These are phyloP conservation scores for Amaranthus hypochondriacus DNA, from an alignment of 148 eudicot species.

Conservation along the genomic window DNA sequence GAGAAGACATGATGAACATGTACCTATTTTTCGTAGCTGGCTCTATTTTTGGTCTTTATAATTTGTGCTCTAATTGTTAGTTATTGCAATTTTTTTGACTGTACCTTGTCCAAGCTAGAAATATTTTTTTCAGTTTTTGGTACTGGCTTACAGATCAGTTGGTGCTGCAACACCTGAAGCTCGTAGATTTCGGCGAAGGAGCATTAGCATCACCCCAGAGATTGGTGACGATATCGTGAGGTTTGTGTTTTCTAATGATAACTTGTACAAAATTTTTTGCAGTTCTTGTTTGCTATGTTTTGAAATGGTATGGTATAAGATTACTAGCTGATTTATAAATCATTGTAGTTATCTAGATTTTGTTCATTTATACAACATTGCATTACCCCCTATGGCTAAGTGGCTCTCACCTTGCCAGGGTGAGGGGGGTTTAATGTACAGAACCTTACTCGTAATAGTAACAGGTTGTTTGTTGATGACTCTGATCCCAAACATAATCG, in stretches of 20 bases:
- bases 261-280: too few species aligned
- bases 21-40: not conserved
- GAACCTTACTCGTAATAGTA: too few species aligned
- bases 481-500: too few species aligned
- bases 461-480: too few species aligned
- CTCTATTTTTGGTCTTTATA: not conserved
- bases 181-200: constrained; percentile 81
- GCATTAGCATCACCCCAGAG: constrained; percentile 97
- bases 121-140: constrained; percentile 7
- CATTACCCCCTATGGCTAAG: too few species aligned
- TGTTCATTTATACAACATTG: not conserved
- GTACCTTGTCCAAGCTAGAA: not conserved
- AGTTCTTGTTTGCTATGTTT: too few species aligned
- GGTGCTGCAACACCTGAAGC: constrained; percentile 68
- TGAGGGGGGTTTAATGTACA: too few species aligned
- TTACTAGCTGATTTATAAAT: too few species aligned
- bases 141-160: constrained; percentile 55
- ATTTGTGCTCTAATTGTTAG: not conserved
- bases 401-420: too few species aligned
- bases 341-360: not conserved
- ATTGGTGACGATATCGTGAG: constrained; percentile 98
- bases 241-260: constrained; percentile 32
- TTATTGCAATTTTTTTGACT: not conserved
- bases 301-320: not conserved
- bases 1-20: not conserved